phyloP scores from a whole-genome alignment of 805 yeast species.

The Metschnikowia baotianmanensis region DNA sequence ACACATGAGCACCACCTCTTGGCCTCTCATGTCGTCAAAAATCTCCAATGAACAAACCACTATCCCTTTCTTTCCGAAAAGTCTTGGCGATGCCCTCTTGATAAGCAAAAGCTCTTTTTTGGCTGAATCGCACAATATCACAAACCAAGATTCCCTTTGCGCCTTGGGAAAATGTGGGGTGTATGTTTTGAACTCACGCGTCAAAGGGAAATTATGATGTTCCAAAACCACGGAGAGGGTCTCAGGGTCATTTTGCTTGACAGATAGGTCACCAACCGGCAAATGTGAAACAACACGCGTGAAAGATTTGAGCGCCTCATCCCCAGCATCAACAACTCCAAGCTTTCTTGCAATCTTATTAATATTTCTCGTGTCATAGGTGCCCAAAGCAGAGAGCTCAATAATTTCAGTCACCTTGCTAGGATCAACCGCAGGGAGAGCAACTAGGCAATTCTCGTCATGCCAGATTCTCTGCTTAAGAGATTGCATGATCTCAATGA shows the following conservation, averaged over 20 bases:
- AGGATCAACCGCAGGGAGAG: slow-evolving; percentile 47
- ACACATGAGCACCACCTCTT: slow-evolving; percentile 45
- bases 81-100: slow-evolving; percentile 71
- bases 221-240: slow-evolving; percentile 43
- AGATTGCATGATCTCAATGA: slow-evolving; percentile 75
- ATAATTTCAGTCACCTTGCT: slow-evolving; percentile 8
- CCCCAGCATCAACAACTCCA: slow-evolving; percentile 29
- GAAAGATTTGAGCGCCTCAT: slow-evolving; percentile 39
- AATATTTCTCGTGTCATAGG: slow-evolving; percentile 33
- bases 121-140: slow-evolving; percentile 52
- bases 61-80: slow-evolving; percentile 35
- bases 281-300: slow-evolving; percentile 50
- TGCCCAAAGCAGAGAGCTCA: slow-evolving; percentile 44
- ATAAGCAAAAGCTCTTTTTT: slow-evolving; percentile 58
- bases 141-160: slow-evolving; percentile 94
- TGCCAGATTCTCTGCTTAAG: slow-evolving; percentile 88
- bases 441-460: slow-evolving; percentile 66
- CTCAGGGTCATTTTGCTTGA: slow-evolving; percentile 36
- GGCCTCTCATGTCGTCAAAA: slow-evolving; percentile 48
- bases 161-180: slow-evolving; percentile 84
- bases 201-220: slow-evolving; percentile 52
- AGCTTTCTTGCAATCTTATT: slow-evolving; percentile 35
- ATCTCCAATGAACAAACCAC: slow-evolving; percentile 47
- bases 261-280: slow-evolving; percentile 55
- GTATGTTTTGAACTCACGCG: slow-evolving; percentile 63